Evolutionary conservation across 805 yeast species (phyloP), one percentile per base, ranked within the genome.

Genomic region (Nakazawaea molendinolei): DNA sequence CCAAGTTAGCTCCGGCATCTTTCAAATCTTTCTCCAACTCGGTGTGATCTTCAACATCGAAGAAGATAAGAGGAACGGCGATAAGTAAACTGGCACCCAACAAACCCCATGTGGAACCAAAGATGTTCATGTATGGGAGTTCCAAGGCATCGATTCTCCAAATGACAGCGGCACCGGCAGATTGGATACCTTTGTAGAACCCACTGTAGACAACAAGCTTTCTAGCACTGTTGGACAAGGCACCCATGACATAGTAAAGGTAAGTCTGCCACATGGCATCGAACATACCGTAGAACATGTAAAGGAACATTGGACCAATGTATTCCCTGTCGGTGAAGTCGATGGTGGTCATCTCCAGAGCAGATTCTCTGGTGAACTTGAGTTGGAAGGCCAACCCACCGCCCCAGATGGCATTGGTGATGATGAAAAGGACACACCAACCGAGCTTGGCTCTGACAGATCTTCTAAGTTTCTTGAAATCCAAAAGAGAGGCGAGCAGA

Each of bases 231-330:
- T 76, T 76, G 38, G 79, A 65, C 39, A 76, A 51, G 28, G 78
- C 66, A 30, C 83, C 82, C 59, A 77, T 59, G 28, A 69, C 44
- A 77, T 80, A 76, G 56, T 73, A 71, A 34, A 67, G 61, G 47
- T 56, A 75, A 17, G 76, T 64, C 55, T 76, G 83, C 67, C 66
- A 77, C 35, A 76, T 53, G 28, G 83, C 76, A 51, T 76, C 84
- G 48, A 50, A 74, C 23, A 60, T 54, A 23, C 83, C 84, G 53
- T 75, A 76, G 55, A 72, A 72, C 57, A 76, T 69, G 61, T 75
- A 77, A 40, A 77, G 59, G 58, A 76, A 69, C 69, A 74, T 64
- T 18, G 78, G 79, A 1, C 82, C 81, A 40, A 72, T 63, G 48
- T 72, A 77, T 9, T 43, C 45, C 13, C 59, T 44, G 29, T 69